A percentile compares a stretch with the other conserved stretches of the same genome.
These are phyloP conservation scores for Pyrenophora graminea DNA, from an alignment of 2,329 filamentous ascomycete genomes.

Conservation along the genomic window DNA sequence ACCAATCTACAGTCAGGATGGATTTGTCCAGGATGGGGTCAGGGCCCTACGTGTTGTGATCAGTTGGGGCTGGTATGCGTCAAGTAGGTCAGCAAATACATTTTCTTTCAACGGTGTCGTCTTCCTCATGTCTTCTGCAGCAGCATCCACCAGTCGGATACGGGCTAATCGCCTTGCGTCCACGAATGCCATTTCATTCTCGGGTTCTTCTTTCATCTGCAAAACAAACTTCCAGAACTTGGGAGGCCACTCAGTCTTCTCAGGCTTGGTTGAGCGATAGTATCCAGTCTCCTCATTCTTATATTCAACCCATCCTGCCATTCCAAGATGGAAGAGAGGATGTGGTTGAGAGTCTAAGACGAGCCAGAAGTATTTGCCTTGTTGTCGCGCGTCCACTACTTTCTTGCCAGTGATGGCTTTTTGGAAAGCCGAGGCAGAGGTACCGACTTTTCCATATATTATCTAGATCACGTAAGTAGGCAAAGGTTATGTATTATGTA, in stretches of 20 bases:
- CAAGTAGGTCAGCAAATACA: constrained; percentile 41
- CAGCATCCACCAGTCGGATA: constrained; percentile 80
- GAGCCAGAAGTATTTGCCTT: constrained; percentile 98
- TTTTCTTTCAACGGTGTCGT: constrained; percentile 84
- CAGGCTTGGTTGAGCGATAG: constrained; percentile 67
- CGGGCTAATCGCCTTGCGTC: constrained; percentile 80
- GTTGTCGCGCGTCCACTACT: constrained; percentile 72
- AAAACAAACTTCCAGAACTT: constrained; percentile 87
- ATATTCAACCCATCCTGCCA: constrained; percentile 77
- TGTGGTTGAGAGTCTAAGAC: constrained; percentile 79
- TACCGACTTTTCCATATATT: constrained; percentile 90
- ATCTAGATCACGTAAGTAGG: constrained; percentile 49
- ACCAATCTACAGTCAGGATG: constrained; percentile 74
- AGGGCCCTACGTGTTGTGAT: constrained; percentile 55
- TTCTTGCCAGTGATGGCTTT: constrained; percentile 75
- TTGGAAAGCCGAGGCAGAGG: constrained; percentile 73
- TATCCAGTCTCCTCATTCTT: constrained; percentile 76
- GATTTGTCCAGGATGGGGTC: constrained; percentile 86
- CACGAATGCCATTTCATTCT: constrained; percentile 75
- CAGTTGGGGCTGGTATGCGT: too few relatives aligned
- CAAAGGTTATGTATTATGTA: neutral
- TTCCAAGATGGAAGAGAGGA: constrained; percentile 84
- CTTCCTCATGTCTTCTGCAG: constrained; percentile 73
- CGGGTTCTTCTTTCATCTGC: constrained; percentile 63
- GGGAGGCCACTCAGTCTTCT: constrained; percentile 78